A percentile compares a stretch with the other conserved stretches of the same genome.
These are phyloP conservation scores for Candida pseudocylindracea DNA, from an alignment of 1,139 yeast genomes.

Conservation along the genomic window DNA sequence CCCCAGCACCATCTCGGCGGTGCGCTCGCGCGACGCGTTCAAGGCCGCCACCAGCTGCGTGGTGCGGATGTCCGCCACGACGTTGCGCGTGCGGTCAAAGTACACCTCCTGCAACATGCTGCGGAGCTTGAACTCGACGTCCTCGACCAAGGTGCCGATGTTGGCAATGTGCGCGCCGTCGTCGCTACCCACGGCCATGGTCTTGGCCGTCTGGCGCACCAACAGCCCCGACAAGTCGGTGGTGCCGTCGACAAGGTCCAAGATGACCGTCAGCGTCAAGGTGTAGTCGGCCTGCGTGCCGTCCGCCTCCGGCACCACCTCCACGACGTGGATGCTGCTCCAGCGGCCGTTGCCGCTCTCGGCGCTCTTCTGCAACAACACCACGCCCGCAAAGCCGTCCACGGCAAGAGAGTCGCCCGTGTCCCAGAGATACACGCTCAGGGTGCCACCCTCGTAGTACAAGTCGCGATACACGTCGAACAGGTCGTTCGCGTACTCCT, in stretches of 20 bases:
- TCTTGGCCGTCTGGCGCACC: constrained; percentile 56
- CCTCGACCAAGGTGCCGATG: constrained; percentile 72
- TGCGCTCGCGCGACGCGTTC: too few species aligned
- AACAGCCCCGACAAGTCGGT: constrained; percentile 55
- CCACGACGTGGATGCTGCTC: constrained; percentile 90
- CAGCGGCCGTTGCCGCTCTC: constrained; percentile 41
- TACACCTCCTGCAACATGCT: constrained; percentile 81
- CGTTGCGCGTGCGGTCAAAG: constrained; percentile 25
- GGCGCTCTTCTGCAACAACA: constrained; percentile 52
- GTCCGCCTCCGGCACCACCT: constrained; percentile 26
- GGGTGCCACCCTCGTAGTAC: constrained; percentile 75
- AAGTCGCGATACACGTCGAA: constrained; percentile 84
- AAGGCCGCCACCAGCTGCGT: too few species aligned
- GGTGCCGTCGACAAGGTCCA: constrained; percentile 23
- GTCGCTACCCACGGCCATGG: constrained; percentile 13
- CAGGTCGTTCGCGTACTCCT: constrained; percentile 67
- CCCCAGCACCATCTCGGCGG: too few species aligned
- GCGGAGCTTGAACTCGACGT: constrained; percentile 71
- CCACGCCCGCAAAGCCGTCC: constrained; percentile 71
- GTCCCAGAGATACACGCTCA: constrained; percentile 90
- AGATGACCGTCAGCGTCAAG: constrained; percentile 72
- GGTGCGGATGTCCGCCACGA: too few species aligned
- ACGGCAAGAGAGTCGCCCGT: constrained; percentile 26
- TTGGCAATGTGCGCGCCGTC: constrained; percentile 53
- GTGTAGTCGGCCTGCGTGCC: constrained; percentile 34